These are phyloP conservation scores for Cladophialophora immunda DNA, from an alignment of 2,329 filamentous ascomycete species.

Conservation along the genomic window DNA sequence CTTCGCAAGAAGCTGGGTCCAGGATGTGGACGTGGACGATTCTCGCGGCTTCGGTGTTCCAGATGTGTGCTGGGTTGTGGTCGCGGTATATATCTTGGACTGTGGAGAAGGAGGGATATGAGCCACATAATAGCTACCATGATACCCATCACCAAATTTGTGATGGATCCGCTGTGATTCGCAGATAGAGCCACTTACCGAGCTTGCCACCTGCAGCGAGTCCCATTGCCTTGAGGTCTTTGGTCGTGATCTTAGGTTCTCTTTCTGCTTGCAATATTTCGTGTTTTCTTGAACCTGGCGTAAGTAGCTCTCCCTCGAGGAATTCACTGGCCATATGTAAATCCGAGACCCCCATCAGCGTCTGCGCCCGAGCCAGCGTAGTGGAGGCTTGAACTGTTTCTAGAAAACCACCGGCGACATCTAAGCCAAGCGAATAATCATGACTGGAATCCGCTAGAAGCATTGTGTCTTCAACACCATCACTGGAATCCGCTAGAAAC, in stretches of 20 bases:
- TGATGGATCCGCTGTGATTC: background rate
- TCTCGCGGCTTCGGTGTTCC: background rate
- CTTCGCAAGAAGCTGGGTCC: background rate
- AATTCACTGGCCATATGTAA: too few relatives aligned
- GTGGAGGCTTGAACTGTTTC: too few relatives aligned
- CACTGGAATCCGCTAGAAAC: too few relatives aligned
- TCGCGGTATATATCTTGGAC: conserved; percentile 1
- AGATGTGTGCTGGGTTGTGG: background rate
- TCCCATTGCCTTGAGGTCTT: background rate
- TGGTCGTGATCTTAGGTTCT: background rate
- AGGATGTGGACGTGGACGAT: background rate
- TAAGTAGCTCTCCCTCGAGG: too few relatives aligned
- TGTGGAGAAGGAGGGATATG: background rate
- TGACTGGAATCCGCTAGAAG: too few relatives aligned
- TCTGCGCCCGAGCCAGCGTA: too few relatives aligned
- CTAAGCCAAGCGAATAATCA: too few relatives aligned
- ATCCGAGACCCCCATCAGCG: too few relatives aligned
- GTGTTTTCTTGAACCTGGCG: too few relatives aligned
- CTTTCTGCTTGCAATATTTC: background rate
- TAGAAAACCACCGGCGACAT: too few relatives aligned
- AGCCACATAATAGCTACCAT: background rate
- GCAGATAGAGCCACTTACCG: background rate
- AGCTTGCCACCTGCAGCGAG: background rate
- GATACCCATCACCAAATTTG: background rate
- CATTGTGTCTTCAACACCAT: too few relatives aligned